phyloP scores from a whole-genome alignment of 1,139 yeast genomes.

The Debaryomycetaceae sp. region DNA sequence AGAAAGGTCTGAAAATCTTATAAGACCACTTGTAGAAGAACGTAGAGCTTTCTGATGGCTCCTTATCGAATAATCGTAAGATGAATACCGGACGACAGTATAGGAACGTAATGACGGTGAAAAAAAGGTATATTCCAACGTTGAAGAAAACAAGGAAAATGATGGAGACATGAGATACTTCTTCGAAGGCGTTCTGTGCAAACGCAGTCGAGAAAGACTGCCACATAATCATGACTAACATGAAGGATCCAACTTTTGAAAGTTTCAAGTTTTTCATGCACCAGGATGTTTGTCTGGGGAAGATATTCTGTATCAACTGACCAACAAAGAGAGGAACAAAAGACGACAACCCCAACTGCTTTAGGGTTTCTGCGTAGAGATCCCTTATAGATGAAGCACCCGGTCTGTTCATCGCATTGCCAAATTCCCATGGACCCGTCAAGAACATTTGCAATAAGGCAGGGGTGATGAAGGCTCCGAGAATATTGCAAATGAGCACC shows the following conservation, averaged over 20 bases:
- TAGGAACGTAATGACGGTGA: slow-evolving; percentile 58
- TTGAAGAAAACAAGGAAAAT: slow-evolving; percentile 79
- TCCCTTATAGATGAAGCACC: slow-evolving; percentile 45
- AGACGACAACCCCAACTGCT: slow-evolving; percentile 78
- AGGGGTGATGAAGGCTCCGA: slow-evolving; percentile 87
- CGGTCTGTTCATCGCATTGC: slow-evolving; percentile 65
- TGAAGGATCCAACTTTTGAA: slow-evolving; percentile 71
- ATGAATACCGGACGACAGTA: slow-evolving; percentile 63
- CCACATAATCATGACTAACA: slow-evolving; percentile 77
- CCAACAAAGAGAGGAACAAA: slow-evolving; percentile 88
- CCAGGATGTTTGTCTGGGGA: slow-evolving; percentile 65
- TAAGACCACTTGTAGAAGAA: slow-evolving; percentile 37
- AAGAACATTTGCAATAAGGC: slow-evolving; percentile 73
- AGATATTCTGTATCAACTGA: slow-evolving; percentile 68
- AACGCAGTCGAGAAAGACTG: slow-evolving; percentile 88
- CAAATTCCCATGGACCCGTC: slow-evolving; percentile 63
- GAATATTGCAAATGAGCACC: slow-evolving; percentile 76
- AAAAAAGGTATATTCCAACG: slow-evolving; percentile 70
- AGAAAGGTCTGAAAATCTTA: slow-evolving; percentile 57
- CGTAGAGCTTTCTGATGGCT: slow-evolving; percentile 46
- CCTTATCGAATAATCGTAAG: slow-evolving; percentile 35
- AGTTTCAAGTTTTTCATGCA: slow-evolving; percentile 55
- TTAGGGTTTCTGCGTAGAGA: slow-evolving; percentile 76
- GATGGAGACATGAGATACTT: slow-evolving; percentile 65
- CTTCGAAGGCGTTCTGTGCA: slow-evolving; percentile 71